phyloP scores from a whole-genome alignment of 352 stramenopile species.

The Saprolegnia diclina region DNA sequence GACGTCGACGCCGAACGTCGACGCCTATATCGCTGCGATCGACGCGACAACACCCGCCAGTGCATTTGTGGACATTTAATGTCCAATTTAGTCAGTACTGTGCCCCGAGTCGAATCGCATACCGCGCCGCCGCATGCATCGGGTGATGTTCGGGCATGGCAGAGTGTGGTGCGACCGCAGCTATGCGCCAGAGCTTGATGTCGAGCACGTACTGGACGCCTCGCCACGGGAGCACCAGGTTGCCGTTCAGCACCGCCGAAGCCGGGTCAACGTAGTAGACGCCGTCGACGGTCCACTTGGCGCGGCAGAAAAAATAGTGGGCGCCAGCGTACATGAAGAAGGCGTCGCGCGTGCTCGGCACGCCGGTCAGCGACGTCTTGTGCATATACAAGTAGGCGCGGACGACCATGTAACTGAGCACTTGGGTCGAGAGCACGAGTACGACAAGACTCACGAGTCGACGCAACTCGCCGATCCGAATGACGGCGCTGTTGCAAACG shows the following conservation, averaged over 20 bases:
- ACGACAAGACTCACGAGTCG: not conserved
- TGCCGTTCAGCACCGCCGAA: constrained; percentile 11
- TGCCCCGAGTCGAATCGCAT: not conserved
- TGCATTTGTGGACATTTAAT: constrained; percentile 10
- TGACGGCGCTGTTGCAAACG: not conserved
- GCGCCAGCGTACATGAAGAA: not conserved
- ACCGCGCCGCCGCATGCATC: not conserved
- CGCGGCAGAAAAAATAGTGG: not conserved
- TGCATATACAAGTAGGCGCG: not conserved
- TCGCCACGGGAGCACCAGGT: not conserved
- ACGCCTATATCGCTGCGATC: constrained; percentile 2
- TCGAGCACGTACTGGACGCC: not conserved
- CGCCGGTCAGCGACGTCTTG: not conserved
- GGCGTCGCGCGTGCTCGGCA: not conserved
- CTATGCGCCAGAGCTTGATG: not conserved
- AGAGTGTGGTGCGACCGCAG: not conserved
- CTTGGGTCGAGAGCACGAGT: not conserved
- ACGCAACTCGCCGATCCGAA: not conserved
- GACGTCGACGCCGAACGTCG: not conserved
- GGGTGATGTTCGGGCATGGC: not conserved
- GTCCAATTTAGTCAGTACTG: not conserved
- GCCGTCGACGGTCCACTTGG: not conserved
- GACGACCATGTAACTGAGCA: not conserved
- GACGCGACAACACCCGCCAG: not conserved
- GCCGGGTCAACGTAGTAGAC: constrained; percentile 19